A percentile compares a stretch with the other conserved stretches of the same genome.
Conservation (phyloP, 2,329 filamentous ascomycete species). For the Colletotrichum filicis region DNA sequence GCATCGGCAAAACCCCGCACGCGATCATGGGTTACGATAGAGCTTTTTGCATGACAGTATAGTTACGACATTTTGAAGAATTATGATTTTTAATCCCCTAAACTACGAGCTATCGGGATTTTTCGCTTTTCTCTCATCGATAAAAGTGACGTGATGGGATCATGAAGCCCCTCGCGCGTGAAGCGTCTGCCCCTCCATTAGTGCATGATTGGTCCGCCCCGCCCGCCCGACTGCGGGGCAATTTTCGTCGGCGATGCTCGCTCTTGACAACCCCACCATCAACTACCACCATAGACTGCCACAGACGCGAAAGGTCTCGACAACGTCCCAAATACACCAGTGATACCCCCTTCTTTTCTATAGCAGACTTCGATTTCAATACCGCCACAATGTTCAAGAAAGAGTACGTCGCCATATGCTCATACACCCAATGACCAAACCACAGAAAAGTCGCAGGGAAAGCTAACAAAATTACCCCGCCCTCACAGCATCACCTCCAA, state of each 20-base stretch:
- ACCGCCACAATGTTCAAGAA: slow-evolving; percentile 85
- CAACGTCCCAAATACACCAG: slow-evolving; percentile 12
- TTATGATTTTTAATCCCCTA: background rate
- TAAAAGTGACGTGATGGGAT: slow-evolving; percentile 22
- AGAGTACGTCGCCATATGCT: slow-evolving; percentile 68
- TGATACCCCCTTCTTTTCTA: slow-evolving; percentile 4
- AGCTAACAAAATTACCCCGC: slow-evolving; percentile 38
- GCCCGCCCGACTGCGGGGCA: slow-evolving; percentile 39
- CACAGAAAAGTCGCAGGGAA: slow-evolving; percentile 19
- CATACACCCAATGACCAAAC: background rate
- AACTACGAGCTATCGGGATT: background rate
- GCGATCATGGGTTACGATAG: background rate
- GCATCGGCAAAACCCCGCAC: background rate
- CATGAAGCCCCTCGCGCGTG: background rate
- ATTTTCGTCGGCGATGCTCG: slow-evolving; percentile 35
- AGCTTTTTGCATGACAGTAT: background rate
- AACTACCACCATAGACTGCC: slow-evolving; percentile 20
- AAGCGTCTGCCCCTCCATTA: slow-evolving; percentile 21
- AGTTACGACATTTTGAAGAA: background rate
- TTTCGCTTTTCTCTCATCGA: background rate
- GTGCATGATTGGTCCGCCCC: slow-evolving; percentile 40
- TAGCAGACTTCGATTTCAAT: background rate
- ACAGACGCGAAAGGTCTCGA: slow-evolving; percentile 29
- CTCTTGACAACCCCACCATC: slow-evolving; percentile 33
- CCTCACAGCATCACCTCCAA: slow-evolving; percentile 75